Conservation (phyloP, 2,329 filamentous ascomycete genomes). For the Cladosporium sp. region DNA sequence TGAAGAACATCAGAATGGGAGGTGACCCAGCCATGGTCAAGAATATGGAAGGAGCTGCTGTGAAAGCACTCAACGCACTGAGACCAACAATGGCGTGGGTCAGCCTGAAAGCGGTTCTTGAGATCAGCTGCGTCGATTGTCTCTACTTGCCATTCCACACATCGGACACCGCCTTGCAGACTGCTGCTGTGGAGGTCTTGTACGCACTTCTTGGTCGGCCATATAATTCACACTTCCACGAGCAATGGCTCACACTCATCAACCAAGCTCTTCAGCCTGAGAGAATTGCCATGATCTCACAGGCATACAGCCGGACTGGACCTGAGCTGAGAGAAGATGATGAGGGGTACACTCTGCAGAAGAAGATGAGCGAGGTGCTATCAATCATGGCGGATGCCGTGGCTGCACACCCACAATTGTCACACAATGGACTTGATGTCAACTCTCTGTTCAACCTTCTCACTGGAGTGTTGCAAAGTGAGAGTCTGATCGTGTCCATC, state of each 20-base stretch:
- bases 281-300: slow-evolving; percentile 33
- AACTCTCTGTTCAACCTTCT: slow-evolving; percentile 77
- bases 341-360: slow-evolving; percentile 87
- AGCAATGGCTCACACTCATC: slow-evolving; percentile 33
- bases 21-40: slow-evolving; percentile 64
- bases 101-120: slow-evolving; percentile 76
- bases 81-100: slow-evolving; percentile 83
- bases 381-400: slow-evolving; percentile 83
- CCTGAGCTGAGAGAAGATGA: slow-evolving; percentile 69
- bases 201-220: slow-evolving; percentile 42
- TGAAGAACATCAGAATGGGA: slow-evolving; percentile 46
- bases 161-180: slow-evolving; percentile 69
- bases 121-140: slow-evolving; percentile 67
- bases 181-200: slow-evolving; percentile 54
- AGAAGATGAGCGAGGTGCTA: slow-evolving; percentile 92
- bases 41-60: slow-evolving; percentile 53
- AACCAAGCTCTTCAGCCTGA: slow-evolving; percentile 32
- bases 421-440: slow-evolving; percentile 67
- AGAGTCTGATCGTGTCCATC: slow-evolving; percentile 90
- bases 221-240: slow-evolving; percentile 70
- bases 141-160: slow-evolving; percentile 72
- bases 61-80: slow-evolving; percentile 75
- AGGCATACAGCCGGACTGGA: slow-evolving; percentile 31
- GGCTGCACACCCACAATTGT: slow-evolving; percentile 67
- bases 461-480: slow-evolving; percentile 74